These are phyloP conservation scores for Graphilbum sp. DNA, from an alignment of 2,329 filamentous ascomycete genomes.

Conservation along the genomic window DNA sequence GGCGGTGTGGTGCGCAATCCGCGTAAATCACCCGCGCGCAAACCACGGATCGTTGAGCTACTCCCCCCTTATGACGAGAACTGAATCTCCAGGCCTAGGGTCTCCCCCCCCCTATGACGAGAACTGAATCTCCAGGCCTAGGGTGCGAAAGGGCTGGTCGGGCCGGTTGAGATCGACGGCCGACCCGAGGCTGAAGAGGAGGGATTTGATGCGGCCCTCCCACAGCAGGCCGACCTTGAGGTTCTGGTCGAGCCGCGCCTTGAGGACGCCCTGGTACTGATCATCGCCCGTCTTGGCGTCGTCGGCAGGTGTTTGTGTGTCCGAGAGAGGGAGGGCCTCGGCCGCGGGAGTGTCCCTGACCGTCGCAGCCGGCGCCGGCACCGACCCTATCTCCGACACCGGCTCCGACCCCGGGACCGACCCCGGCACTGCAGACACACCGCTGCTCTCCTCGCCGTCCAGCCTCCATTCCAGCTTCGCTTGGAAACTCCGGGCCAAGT, in stretches of 20 bases:
- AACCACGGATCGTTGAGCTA: too few species aligned
- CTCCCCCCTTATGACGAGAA: too few species aligned
- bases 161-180: slow-evolving; percentile 63
- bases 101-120: slow-evolving; percentile 40
- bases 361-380: too few species aligned
- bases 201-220: slow-evolving; percentile 84
- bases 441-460: slow-evolving; percentile 14
- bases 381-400: too few species aligned
- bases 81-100: too few species aligned
- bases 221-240: slow-evolving; percentile 74
- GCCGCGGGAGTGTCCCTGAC: too few species aligned
- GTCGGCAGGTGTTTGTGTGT: too few species aligned
- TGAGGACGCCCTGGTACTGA: slow-evolving; percentile 71
- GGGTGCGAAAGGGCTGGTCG: slow-evolving; percentile 60
- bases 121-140: slow-evolving; percentile 70
- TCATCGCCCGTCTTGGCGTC: slow-evolving; percentile 34
- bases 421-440: slow-evolving; percentile 1
- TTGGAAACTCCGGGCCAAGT: slow-evolving; percentile 28
- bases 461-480: slow-evolving; percentile 33
- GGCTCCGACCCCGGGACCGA: too few species aligned
- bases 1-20: too few species aligned
- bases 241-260: slow-evolving; percentile 78
- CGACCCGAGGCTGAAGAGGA: slow-evolving; percentile 81
- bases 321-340: too few species aligned
- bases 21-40: too few species aligned